Conservation (phyloP, 306 rosid species). For the Betula pendula region DNA sequence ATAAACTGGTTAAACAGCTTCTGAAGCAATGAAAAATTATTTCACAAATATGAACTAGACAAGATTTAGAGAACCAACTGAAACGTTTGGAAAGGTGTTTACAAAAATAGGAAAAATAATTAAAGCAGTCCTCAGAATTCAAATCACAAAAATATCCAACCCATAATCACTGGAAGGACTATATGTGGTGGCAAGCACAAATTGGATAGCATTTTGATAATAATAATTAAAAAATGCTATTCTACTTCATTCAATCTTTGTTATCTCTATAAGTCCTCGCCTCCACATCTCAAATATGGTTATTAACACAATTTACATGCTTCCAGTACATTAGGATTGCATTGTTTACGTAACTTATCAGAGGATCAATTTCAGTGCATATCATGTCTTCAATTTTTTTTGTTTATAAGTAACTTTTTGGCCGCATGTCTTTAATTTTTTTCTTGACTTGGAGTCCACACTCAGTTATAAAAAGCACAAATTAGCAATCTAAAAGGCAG, state of each 20-base stretch:
- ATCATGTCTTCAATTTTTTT: too few relatives aligned
- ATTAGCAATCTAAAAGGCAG: too few relatives aligned
- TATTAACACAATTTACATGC: neutral
- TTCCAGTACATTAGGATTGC: neutral
- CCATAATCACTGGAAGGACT: neutral
- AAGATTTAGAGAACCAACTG: slow-evolving; percentile 2
- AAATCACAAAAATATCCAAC: neutral
- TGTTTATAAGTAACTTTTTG: too few relatives aligned
- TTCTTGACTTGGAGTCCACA: too few relatives aligned
- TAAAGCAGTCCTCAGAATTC: neutral
- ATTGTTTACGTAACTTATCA: neutral
- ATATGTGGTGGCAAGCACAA: neutral
- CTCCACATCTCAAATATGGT: neutral
- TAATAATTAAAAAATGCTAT: too few relatives aligned
- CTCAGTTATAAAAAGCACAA: too few relatives aligned
- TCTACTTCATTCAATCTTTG: neutral
- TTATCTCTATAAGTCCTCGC: neutral
- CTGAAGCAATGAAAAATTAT: neutral
- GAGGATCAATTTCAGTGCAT: neutral
- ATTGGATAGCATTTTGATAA: too few relatives aligned
- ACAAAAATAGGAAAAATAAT: neutral
- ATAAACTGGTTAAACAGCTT: neutral
- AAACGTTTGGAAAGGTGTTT: neutral
- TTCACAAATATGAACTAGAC: neutral
- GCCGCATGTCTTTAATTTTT: too few relatives aligned